A percentile compares a stretch with the other conserved stretches of the same genome.
Evolutionary conservation across 2,329 filamentous ascomycete species (phyloP).

Genomic region (Penicillium aurantiogriseum): DNA sequence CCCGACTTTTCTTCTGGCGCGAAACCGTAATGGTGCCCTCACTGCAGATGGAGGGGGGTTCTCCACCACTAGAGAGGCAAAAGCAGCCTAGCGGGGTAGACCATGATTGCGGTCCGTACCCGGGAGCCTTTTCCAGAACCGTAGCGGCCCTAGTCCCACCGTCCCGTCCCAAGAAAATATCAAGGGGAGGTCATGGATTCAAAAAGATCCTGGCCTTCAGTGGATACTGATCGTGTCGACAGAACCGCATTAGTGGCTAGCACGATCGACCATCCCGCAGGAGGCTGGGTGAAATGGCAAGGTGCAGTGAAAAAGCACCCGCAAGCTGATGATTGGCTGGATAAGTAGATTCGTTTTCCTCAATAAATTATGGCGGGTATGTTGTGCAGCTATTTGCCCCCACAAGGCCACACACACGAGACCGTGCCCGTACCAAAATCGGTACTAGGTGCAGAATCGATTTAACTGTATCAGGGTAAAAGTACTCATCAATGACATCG

Average conservation of each 20-base stretch:
- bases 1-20: not conserved
- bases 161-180: not conserved
- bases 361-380: constrained; percentile 16
- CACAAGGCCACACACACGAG: constrained; percentile 15
- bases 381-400: constrained; percentile 22
- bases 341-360: constrained; percentile 9
- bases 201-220: constrained; percentile 13
- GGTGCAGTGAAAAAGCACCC: constrained; percentile 22
- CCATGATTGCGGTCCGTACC: constrained; percentile 24
- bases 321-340: constrained; percentile 15
- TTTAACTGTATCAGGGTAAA: not conserved
- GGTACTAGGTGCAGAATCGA: constrained; percentile 7
- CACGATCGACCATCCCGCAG: constrained; percentile 31
- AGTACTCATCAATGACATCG: not conserved
- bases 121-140: constrained; percentile 22
- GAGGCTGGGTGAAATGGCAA: constrained; percentile 30
- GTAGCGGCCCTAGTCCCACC: constrained; percentile 8
- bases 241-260: constrained; percentile 22
- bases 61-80: constrained; percentile 14
- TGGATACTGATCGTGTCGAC: constrained; percentile 18
- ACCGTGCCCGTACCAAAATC: constrained; percentile 16
- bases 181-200: constrained; percentile 12
- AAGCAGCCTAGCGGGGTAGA: constrained; percentile 13
- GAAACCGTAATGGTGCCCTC: constrained; percentile 12
- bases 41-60: constrained; percentile 4